Conservation (phyloP, 331 rosid genomes). For the Acacia pycnantha region DNA sequence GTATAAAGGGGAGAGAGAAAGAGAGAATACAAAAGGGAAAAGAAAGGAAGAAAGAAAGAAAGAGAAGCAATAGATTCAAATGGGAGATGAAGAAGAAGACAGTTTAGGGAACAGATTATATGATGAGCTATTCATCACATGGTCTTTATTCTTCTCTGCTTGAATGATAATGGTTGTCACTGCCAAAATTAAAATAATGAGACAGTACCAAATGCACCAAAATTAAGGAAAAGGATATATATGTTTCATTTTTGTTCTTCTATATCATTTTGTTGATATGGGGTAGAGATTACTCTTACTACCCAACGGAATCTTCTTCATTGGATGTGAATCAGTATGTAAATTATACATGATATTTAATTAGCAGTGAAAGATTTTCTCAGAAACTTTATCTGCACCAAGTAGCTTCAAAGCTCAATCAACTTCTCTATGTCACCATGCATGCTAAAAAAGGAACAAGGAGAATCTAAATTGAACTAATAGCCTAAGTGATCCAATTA, state of each 20-base stretch:
- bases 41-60: constrained; percentile 1
- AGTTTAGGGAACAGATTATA: constrained; percentile 40
- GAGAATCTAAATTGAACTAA: background rate
- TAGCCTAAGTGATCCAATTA: background rate
- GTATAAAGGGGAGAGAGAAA: background rate
- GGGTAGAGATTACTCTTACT: constrained; percentile 25
- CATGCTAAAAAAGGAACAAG: background rate
- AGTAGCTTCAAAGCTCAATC: background rate
- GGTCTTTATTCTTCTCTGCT: constrained; percentile 36
- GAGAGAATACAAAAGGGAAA: constrained; percentile 6
- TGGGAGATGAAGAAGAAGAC: constrained; percentile 33
- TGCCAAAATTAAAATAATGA: constrained; percentile 16
- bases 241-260: constrained; percentile 29
- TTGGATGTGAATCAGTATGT: background rate
- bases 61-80: constrained; percentile 34
- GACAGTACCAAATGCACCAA: constrained; percentile 19
- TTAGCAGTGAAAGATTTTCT: background rate
- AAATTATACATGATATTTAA: background rate
- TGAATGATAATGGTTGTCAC: constrained; percentile 34
- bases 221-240: background rate
- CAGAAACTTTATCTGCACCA: background rate
- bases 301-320: constrained; percentile 8
- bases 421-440: background rate
- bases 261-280: constrained; percentile 7
- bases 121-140: constrained; percentile 54